A percentile compares a stretch with the other conserved stretches of the same genome.
Evolutionary conservation across 768 basidiomycete genomes (phyloP).

Genomic region (Leucosporidium yakuticum): DNA sequence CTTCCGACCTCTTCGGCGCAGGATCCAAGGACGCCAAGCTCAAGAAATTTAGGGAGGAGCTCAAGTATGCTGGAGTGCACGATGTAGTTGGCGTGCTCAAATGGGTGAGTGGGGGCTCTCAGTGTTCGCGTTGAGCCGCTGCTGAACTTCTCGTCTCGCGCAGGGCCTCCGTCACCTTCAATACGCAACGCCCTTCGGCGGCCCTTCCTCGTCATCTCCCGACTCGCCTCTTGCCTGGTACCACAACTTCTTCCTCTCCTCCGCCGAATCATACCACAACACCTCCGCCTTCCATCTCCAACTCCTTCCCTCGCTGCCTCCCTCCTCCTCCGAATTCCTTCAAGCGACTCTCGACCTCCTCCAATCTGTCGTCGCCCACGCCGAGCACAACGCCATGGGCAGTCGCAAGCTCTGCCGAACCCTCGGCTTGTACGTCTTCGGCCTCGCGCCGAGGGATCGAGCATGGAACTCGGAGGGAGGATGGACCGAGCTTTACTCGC

Average conservation of each 20-base stretch:
- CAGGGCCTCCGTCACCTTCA: slow-evolving; percentile 26
- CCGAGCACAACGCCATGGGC: slow-evolving; percentile 27
- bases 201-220: neutral
- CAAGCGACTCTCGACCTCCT: slow-evolving; percentile 6
- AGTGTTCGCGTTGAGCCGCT: neutral
- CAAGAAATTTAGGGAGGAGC: slow-evolving; percentile 23
- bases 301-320: slow-evolving; percentile 22
- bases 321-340: slow-evolving; percentile 7
- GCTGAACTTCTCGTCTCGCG: neutral
- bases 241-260: slow-evolving; percentile 5
- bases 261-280: neutral
- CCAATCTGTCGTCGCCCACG: slow-evolving; percentile 16
- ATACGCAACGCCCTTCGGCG: slow-evolving; percentile 3
- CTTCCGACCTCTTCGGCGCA: neutral
- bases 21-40: slow-evolving; percentile 20
- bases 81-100: slow-evolving; percentile 27
- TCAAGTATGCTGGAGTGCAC: slow-evolving; percentile 25
- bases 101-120: slow-evolving; percentile 17
- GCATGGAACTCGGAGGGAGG: neutral
- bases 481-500: slow-evolving; percentile 8
- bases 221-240: slow-evolving; percentile 16
- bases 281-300: slow-evolving; percentile 2
- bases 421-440: slow-evolving; percentile 26
- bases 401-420: slow-evolving; percentile 4
- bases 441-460: neutral